Percentiles rank a stretch among this genome's conserved stretches.
Conservation (phyloP, 164 flowering plant species). For the Saururus chinensis region DNA sequence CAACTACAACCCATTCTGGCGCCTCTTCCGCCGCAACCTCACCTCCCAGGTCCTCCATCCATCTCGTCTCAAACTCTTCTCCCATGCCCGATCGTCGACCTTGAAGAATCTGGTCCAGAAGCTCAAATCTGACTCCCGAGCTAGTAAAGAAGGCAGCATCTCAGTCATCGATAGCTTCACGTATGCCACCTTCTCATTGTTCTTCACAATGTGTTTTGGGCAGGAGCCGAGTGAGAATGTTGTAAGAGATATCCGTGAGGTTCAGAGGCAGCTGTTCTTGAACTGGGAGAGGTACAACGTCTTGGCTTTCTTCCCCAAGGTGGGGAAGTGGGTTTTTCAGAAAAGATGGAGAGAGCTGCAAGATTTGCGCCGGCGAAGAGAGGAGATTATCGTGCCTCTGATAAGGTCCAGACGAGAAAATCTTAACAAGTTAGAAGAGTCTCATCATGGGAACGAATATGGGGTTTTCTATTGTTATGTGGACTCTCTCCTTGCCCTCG, state of each 20-base stretch:
- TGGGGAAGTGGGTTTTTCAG: conserved; percentile 20
- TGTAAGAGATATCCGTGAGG: conserved; percentile 13
- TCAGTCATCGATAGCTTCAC: background rate
- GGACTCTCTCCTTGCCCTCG: conserved; percentile 19
- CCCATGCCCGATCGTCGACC: no score
- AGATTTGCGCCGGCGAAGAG: conserved; percentile 9
- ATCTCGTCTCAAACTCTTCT: no score
- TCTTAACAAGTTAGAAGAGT: background rate
- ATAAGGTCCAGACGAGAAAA: conserved; percentile 8
- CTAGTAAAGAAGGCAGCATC: background rate
- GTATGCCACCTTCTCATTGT: conserved; percentile 17
- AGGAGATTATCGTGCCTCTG: conserved; percentile 3
- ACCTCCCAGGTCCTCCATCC: no score
- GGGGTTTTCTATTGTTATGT: conserved; percentile 8
- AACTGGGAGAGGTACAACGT: conserved; percentile 2
- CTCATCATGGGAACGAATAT: background rate
- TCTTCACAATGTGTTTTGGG: conserved; percentile 34
- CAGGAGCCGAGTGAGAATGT: conserved; percentile 15
- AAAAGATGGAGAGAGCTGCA: conserved; percentile 15
- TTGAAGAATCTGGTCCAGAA: no score
- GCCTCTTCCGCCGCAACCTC: no score
- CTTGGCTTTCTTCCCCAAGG: conserved; percentile 17
- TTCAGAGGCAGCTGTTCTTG: conserved; percentile 5
- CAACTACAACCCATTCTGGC: no score
- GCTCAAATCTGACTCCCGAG: no score